Percentiles rank a stretch among this genome's conserved stretches.
phyloP scores from a whole-genome alignment of 192 early-diverging fungal species.

The Backusella mclennaniae region DNA sequence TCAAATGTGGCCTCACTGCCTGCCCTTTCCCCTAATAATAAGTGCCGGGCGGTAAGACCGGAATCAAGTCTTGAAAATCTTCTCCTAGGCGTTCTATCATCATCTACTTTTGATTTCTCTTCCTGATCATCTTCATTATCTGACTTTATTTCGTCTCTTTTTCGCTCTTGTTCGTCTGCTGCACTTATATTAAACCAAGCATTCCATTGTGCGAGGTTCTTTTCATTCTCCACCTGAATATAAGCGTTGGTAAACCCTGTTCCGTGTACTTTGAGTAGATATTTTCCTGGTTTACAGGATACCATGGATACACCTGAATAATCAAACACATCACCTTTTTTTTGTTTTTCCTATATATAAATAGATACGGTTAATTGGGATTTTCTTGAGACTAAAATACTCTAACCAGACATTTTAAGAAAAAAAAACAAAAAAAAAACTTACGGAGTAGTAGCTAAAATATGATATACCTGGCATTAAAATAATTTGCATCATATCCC shows the following conservation, averaged over 20 bases:
- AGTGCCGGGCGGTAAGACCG: not conserved
- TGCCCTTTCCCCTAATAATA: not conserved
- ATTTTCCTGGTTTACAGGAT: not conserved
- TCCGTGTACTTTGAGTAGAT: not conserved
- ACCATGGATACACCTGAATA: conserved; percentile 4
- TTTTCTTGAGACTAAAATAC: not conserved
- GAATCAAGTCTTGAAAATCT: not conserved
- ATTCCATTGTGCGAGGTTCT: not conserved
- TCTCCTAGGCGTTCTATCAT: not conserved
- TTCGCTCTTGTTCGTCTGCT: not conserved
- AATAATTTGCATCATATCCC: conserved; percentile 50
- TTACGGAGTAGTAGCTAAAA: conserved; percentile 44
- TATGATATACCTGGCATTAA: conserved; percentile 38
- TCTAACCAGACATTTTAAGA: not conserved
- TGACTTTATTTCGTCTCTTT: not conserved
- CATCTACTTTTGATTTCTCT: not conserved
- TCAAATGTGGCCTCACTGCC: not conserved
- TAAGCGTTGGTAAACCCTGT: not conserved
- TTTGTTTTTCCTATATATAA: conserved; percentile 9
- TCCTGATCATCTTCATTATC: not conserved
- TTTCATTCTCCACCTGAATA: conserved; percentile 11
- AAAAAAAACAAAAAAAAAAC: not conserved
- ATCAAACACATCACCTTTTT: conserved; percentile 1
- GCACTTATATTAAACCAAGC: not conserved
- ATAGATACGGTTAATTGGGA: not conserved